Base-by-base conservation (phyloP, 2,329 filamentous ascomycete species). In the Exutisphaerella laricina region DNA sequence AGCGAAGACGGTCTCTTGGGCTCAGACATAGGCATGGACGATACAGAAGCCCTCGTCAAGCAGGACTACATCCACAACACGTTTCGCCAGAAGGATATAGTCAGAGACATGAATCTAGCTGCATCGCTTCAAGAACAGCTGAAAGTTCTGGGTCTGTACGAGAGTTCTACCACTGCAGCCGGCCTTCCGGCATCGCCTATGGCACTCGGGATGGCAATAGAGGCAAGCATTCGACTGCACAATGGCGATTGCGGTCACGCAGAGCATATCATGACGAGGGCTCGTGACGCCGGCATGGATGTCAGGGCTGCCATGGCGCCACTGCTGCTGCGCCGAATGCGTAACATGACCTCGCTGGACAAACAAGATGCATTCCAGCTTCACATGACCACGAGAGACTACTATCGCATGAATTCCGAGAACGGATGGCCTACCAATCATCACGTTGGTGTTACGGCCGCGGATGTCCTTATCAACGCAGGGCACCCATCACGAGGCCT, bases 351-450 rank as follows among this genome's bases (percentile, higher is more conserved):
- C 4, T 10, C 38, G 4, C 13, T 28, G 12, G 44, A 48, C 14
- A 45, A 38, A 10, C 44, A 40, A n/a, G 46, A 50, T 34, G 45
- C 42, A 12, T 41, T 48, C 16, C 26, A 28, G n/a, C 32, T 62
- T 20, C 48, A 53, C 17, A 21, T 38, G 4, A 53, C 35, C 8
- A 52, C 59, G 8, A 42, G 57, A 9, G 54, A 54, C 2, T 60
- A 61, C 45, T 65, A 65, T 41, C 49, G 53, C n/a, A 38, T 46
- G 12, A 61, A 60, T 43, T 51, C 54, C n/a, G 42, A 50, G 21
- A 51, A 58, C 21, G 57, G 57, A 4, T 48, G 50, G 14, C 48
- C 48, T 5, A 43, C 56, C n/a, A 50, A 45, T 20, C 55, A 61
- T 34, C 48, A 58, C 37, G 38, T 61, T n/a, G 58, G 49, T 20